Percentiles rank a stretch among this genome's conserved stretches.
Evolutionary conservation across 2,329 filamentous ascomycete species (phyloP).

Genomic region (Aspergillus ibericus): DNA sequence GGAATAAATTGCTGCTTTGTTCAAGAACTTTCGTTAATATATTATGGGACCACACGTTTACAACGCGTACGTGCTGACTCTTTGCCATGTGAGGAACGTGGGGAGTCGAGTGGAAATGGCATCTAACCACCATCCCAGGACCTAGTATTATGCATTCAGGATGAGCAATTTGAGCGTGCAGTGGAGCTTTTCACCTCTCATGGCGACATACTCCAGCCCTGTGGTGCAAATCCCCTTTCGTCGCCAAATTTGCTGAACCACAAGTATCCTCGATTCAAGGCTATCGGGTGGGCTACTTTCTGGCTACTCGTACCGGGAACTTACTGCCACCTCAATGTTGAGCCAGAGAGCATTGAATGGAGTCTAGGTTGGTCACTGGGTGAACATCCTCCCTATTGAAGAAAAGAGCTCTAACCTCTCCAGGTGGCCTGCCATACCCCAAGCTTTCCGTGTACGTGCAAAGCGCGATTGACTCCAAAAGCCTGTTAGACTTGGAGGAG

Average conservation of each 20-base stretch:
- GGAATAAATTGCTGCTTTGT: slow-evolving; percentile 14
- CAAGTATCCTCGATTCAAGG: slow-evolving; percentile 20
- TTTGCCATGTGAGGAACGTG: too few species aligned
- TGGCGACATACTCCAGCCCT: slow-evolving; percentile 15
- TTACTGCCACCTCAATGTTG: slow-evolving; percentile 15
- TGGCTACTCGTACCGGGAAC: slow-evolving; percentile 16
- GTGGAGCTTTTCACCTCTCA: slow-evolving; percentile 11
- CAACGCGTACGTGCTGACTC: slow-evolving; percentile 9
- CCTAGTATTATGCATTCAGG: slow-evolving; percentile 12
- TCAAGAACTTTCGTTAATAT: slow-evolving; percentile 13
- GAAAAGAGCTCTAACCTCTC: too few species aligned
- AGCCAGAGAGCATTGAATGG: slow-evolving; percentile 16
- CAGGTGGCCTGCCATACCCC: slow-evolving; percentile 19
- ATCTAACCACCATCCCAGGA: slow-evolving; percentile 7
- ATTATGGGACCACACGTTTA: slow-evolving; percentile 13
- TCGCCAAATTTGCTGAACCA: slow-evolving; percentile 9
- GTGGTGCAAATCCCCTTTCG: slow-evolving; percentile 10
- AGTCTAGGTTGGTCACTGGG: slow-evolving; percentile 10
- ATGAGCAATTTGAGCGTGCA: slow-evolving; percentile 13
- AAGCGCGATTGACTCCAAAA: slow-evolving; percentile 20
- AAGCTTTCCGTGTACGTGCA: slow-evolving; percentile 19
- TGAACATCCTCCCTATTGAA: background rate
- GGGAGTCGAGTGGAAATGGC: too few species aligned
- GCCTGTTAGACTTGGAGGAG: slow-evolving; percentile 9
- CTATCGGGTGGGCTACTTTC: slow-evolving; percentile 13